These are phyloP conservation scores for Anthracocystis walkeri DNA, from an alignment of 1,284 basidiomycete genomes.

Conservation along the genomic window DNA sequence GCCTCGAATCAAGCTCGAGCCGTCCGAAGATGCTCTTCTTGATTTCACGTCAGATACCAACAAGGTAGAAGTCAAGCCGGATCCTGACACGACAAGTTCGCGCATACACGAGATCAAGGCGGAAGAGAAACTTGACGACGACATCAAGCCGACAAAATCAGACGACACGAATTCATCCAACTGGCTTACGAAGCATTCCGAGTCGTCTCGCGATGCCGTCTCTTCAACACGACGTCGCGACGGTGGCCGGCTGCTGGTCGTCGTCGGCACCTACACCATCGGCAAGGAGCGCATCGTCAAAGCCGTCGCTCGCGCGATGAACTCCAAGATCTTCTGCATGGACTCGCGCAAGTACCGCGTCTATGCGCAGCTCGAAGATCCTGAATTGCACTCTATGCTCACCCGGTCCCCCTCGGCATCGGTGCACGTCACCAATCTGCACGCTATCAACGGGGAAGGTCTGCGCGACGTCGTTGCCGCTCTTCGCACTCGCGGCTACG, in stretches of 20 bases:
- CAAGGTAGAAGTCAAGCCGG: slow-evolving; percentile 2
- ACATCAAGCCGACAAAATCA: slow-evolving; percentile 6
- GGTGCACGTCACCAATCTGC: slow-evolving; percentile 87
- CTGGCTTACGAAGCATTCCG: slow-evolving; percentile 46
- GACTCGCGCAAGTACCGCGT: slow-evolving; percentile 70
- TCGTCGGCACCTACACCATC: slow-evolving; percentile 95
- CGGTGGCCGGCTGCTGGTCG: slow-evolving; percentile 75
- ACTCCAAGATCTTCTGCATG: slow-evolving; percentile 91
- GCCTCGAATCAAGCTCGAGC: slow-evolving; percentile 34
- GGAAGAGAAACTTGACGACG: slow-evolving; percentile 17
- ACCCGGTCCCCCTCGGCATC: slow-evolving; percentile 81
- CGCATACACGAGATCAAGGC: slow-evolving; percentile 5
- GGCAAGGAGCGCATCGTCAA: slow-evolving; percentile 98
- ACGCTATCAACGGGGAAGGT: slow-evolving; percentile 81
- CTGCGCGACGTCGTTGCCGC: slow-evolving; percentile 77
- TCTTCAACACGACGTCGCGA: slow-evolving; percentile 20
- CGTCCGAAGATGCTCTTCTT: slow-evolving; percentile 30
- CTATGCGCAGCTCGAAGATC: slow-evolving; percentile 64
- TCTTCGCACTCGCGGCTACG: slow-evolving; percentile 79
- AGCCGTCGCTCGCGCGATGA: slow-evolving; percentile 84
- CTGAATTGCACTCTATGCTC: slow-evolving; percentile 82
- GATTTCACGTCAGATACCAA: slow-evolving; percentile 12
- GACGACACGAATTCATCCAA: slow-evolving; percentile 28
- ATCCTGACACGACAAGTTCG: not conserved
- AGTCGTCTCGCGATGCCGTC: slow-evolving; percentile 27